Base-by-base conservation (phyloP, 1,284 basidiomycete genomes). In the Microbotryomycetes sp. region DNA sequence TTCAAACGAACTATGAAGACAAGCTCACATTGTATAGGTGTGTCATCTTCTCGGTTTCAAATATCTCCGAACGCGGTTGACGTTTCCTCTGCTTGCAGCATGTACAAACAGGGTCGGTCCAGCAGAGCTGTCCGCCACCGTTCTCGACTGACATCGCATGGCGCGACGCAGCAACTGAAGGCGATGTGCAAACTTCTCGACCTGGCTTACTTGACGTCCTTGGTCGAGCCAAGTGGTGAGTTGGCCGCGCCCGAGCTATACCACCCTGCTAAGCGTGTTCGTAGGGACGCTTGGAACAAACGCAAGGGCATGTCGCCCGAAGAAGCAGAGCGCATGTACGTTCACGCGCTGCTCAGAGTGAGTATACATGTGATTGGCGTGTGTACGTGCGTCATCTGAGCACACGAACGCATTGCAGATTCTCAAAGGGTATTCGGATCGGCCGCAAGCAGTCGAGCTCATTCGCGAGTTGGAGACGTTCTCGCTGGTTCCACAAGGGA, bases 1-100 rank as follows among this genome's bases (percentile, higher is more conserved):
- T 97, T 68, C 92, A 97, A 77, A 97, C 93, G 0, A 89, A 85
- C 57, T 97, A 97, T 75, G 93, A 97, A 71, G 93, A 97, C 75
- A 97, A 97, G 75, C 79, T 97, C 9, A 84, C 85, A 16, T 89
- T 97, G 81, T 97, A 97, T 75, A 91, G 89, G 90, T 91, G 53
- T 46, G 65, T 52, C 18, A 5, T 5, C 3, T 49, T 75, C 67
- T 52, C n/a, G 1, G 6, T 28, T 5, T 26, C 26, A 27, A 31
- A 4, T 13, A 3, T 3, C 26, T 24, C 41, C 18, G 41, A 41
- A 46, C 45, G 21, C 24, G 27, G 29, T 30, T 52, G 56, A 31
- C n/a, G n/a, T n/a, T n/a, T n/a, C 3, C 24, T 29, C 2, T 5
- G 11, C n/a, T 1, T 13, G 24, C 67, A 75, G 74, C 54, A 70